phyloP scores from a whole-genome alignment of 164 flowering plant species.

The Pachysandra terminalis region DNA sequence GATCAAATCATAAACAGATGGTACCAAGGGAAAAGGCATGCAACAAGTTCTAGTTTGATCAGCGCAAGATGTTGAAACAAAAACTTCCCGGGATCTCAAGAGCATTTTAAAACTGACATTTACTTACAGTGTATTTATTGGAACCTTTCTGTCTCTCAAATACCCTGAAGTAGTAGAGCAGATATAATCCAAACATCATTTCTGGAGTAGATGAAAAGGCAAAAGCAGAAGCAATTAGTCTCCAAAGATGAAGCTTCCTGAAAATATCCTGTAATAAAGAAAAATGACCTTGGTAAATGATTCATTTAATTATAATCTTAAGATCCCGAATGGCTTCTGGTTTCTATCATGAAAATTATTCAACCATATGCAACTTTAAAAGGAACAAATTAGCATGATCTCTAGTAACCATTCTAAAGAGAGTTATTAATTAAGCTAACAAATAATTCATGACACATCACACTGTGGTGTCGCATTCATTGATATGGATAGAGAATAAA shows the following conservation, averaged over 20 bases:
- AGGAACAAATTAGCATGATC: too few species aligned
- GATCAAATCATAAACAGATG: not conserved
- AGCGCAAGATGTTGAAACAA: not conserved
- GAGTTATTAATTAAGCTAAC: not conserved
- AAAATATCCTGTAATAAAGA: slow-evolving; percentile 64
- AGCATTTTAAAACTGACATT: slow-evolving; percentile 1
- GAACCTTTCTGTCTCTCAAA: slow-evolving; percentile 98
- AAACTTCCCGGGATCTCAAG: not conserved
- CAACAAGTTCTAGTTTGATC: not conserved
- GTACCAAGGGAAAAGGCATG: not conserved
- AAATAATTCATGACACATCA: not conserved
- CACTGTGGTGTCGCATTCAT: too few species aligned
- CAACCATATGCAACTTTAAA: too few species aligned
- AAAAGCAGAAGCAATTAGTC: slow-evolving; percentile 57
- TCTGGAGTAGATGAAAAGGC: slow-evolving; percentile 93
- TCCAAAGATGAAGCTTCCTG: slow-evolving; percentile 58
- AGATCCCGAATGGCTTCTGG: not conserved
- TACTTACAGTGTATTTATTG: slow-evolving; percentile 82
- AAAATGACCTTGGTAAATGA: slow-evolving; percentile 1
- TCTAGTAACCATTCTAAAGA: not conserved
- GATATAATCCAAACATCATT: slow-evolving; percentile 79
- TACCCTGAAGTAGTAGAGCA: slow-evolving; percentile 90
- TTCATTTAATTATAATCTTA: not conserved
- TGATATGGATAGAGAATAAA: too few species aligned
- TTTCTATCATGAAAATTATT: not conserved